Percentiles rank a stretch among this genome's conserved stretches.
Conservation (phyloP, 2,329 filamentous ascomycete genomes). For the Aureobasidium sp. region DNA sequence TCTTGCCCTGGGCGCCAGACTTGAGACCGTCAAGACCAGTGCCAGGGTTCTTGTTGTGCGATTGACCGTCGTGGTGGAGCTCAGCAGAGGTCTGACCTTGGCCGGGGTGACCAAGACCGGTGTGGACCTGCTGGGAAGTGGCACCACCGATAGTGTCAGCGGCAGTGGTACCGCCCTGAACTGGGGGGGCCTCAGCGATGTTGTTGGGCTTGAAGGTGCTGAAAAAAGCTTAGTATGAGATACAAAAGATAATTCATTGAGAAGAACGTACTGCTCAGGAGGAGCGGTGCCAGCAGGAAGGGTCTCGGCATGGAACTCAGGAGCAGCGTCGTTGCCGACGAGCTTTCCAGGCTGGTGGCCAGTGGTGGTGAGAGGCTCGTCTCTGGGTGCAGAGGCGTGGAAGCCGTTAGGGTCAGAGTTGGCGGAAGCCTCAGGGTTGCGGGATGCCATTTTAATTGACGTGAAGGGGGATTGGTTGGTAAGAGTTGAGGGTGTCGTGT, state of each 20-base stretch:
- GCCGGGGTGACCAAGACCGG: slow-evolving; percentile 46
- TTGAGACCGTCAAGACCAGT: slow-evolving; percentile 39
- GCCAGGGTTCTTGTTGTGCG: slow-evolving; percentile 35
- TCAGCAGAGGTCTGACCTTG: slow-evolving; percentile 44
- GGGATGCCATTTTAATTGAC: slow-evolving; percentile 8
- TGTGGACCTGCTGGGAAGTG: slow-evolving; percentile 48
- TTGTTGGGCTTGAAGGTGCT: slow-evolving; percentile 41
- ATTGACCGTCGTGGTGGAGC: slow-evolving; percentile 39
- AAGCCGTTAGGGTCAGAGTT: slow-evolving; percentile 10
- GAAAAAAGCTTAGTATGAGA: neutral
- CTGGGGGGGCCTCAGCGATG: slow-evolving; percentile 32
- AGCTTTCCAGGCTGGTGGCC: slow-evolving; percentile 26
- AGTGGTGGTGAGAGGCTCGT: neutral
- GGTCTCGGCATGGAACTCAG: slow-evolving; percentile 58
- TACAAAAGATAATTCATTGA: neutral
- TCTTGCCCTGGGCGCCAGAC: slow-evolving; percentile 20
- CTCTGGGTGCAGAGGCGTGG: slow-evolving; percentile 8
- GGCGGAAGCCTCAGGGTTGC: neutral
- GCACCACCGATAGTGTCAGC: slow-evolving; percentile 43
- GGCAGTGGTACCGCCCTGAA: slow-evolving; percentile 34
- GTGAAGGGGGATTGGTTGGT: neutral
- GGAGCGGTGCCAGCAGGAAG: slow-evolving; percentile 59
- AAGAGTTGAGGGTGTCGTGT: slow-evolving; percentile 1
- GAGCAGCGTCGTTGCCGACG: slow-evolving; percentile 51
- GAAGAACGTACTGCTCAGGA: slow-evolving; percentile 20